phyloP scores from a whole-genome alignment of 2,329 filamentous ascomycete genomes.

The Pseudogymnoascus verrucosus region DNA sequence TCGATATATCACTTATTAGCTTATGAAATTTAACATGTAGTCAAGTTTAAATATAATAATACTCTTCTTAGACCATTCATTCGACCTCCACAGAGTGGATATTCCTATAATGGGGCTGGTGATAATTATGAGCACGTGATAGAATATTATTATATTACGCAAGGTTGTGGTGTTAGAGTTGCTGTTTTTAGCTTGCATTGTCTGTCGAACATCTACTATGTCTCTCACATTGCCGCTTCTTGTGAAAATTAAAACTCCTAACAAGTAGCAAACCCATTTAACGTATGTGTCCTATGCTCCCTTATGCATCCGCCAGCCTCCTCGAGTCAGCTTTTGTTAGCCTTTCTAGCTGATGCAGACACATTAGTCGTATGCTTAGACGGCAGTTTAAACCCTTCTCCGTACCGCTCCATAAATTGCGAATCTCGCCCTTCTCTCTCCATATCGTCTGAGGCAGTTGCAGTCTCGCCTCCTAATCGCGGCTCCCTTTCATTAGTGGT shows the following conservation, averaged over 20 bases:
- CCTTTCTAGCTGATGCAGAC: background rate
- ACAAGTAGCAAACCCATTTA: background rate
- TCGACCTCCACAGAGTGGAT: background rate
- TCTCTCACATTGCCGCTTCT: background rate
- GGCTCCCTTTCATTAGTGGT: slow-evolving; percentile 13
- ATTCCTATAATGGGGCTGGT: background rate
- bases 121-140: background rate
- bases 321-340: background rate
- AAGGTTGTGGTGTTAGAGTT: too few relatives aligned
- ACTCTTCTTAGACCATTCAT: background rate
- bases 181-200: too few relatives aligned
- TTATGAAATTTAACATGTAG: background rate
- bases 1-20: background rate
- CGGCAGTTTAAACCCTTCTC: slow-evolving; percentile 14
- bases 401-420: slow-evolving; percentile 24
- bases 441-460: slow-evolving; percentile 10
- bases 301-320: background rate
- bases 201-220: background rate
- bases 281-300: background rate
- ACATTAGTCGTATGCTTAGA: background rate
- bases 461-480: slow-evolving; percentile 13
- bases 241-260: background rate
- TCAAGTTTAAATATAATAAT: background rate
- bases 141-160: background rate
- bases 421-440: slow-evolving; percentile 13